Evolutionary conservation across 2,329 filamentous ascomycete genomes (phyloP).

Genomic region (Trichoderma arundinaceum): DNA sequence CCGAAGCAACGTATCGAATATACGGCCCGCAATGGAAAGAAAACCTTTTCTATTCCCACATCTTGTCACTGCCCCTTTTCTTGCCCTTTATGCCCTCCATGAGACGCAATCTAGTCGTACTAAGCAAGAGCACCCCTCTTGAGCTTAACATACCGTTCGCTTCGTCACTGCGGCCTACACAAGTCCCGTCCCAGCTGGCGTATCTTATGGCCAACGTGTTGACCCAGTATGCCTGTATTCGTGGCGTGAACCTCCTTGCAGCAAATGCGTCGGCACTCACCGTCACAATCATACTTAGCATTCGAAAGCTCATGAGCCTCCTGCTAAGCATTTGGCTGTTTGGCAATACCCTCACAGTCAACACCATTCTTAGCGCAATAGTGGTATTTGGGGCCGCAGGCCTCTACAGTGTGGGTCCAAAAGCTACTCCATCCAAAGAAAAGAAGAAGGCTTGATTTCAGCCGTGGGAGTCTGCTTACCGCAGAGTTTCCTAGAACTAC

Average conservation of each 20-base stretch:
- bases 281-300: conserved; percentile 94
- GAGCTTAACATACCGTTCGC: conserved; percentile 37
- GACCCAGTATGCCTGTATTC: conserved; percentile 94
- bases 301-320: conserved; percentile 90
- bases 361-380: conserved; percentile 79
- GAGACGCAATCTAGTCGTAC: conserved; percentile 64
- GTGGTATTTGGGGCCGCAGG: conserved; percentile 92
- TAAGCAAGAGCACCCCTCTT: conserved; percentile 69
- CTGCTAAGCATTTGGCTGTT: conserved; percentile 93
- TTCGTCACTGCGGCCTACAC: conserved; percentile 16
- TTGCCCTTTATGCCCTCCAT: conserved; percentile 72
- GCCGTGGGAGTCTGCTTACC: background rate
- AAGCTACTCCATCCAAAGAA: conserved; percentile 33
- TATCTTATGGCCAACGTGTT: conserved; percentile 78
- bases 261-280: conserved; percentile 89
- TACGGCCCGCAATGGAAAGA: conserved; percentile 94
- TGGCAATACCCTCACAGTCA: conserved; percentile 77
- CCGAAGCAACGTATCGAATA: conserved; percentile 83
- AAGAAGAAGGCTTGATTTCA: conserved; percentile 26
- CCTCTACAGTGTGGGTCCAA: conserved; percentile 79
- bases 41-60: conserved; percentile 90
- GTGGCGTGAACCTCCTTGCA: conserved; percentile 92
- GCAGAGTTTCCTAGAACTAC: background rate
- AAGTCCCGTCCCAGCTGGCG: conserved; percentile 70
- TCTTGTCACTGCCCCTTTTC: conserved; percentile 78